Evolutionary conservation across 2,329 filamentous ascomycete species (phyloP), one percentile per base, ranked within the genome.

Genomic region (Colletotrichum godetiae): DNA sequence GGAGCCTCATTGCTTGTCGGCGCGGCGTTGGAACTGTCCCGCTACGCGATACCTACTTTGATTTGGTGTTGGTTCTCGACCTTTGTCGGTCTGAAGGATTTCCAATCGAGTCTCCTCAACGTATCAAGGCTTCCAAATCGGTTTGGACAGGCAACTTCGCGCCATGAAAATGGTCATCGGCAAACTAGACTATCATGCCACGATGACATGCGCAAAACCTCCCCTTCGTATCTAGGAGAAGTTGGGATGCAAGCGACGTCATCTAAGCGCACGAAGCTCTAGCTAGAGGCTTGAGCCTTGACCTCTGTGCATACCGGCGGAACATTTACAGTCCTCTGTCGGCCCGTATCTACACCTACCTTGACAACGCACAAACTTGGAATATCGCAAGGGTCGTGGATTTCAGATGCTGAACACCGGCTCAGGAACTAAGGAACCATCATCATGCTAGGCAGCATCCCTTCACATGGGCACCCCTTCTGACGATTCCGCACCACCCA

Each of bases 1-100:
- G 13, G 72, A 74, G 68, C 67, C 72, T 66, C 62, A 66, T 63
- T 46, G 22, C 57, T 59, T 61, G 52, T 74, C 67, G 62, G 67
- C 52, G 57, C 52, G 68, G 72, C 57, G 15, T 67, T 58, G 3
- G 24, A 24, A n/a, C 63, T 42, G 37, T 58, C 60, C 70, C 67
- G 67, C 55, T 42, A 7, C 37, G 27, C 67, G 55, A 73, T 73
- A 3, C 46, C 55, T n/a, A 55, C 27, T 56, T 64, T 33, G 60
- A 70, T 29, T 33, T 46, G 42, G 66, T 24, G 24, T 22, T 22
- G n/a, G 52, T 4, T 63, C 53, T 49, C 29, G 33, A 24, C 49
- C 55, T 56, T 27, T 61, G 60, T 49, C 60, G 29, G 61, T 52
- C 13, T 57, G 55, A 5, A 46, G 59, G 22, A 49, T 61, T 61